phyloP scores from a whole-genome alignment of 805 yeast genomes.

The Yarrowia hollandica region DNA sequence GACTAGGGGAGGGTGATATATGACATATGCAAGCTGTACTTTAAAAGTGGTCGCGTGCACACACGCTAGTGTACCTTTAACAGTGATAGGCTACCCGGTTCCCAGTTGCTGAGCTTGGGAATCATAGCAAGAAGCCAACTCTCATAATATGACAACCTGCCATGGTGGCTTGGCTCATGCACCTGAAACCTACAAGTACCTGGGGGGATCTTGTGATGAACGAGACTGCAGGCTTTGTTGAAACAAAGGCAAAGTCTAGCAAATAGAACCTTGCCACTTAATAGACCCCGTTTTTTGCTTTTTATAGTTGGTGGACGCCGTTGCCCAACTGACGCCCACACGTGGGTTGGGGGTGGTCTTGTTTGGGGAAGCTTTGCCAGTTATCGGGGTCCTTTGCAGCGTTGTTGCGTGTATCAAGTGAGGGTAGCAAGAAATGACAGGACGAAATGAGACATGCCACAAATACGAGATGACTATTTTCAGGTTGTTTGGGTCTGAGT shows the following conservation, averaged over 20 bases:
- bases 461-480: background rate
- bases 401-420: background rate
- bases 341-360: background rate
- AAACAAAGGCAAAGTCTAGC: conserved; percentile 11
- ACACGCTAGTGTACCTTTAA: conserved; percentile 1
- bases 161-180: conserved; percentile 19
- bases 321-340: background rate
- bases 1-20: too few species aligned
- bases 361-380: conserved; percentile 14
- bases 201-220: conserved; percentile 12
- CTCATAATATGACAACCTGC: background rate
- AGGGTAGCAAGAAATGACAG: background rate
- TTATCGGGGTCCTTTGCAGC: background rate
- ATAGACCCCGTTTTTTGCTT: background rate
- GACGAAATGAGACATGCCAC: conserved; percentile 12
- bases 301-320: background rate
- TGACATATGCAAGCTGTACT: background rate
- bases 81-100: conserved; percentile 9
- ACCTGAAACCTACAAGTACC: background rate
- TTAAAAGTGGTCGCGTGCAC: conserved; percentile 20
- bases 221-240: background rate
- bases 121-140: background rate
- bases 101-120: conserved; percentile 11
- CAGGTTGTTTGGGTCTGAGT: background rate
- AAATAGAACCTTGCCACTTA: background rate